Conservation (phyloP, 352 stramenopile species). For the Pythium utonaiense region DNA sequence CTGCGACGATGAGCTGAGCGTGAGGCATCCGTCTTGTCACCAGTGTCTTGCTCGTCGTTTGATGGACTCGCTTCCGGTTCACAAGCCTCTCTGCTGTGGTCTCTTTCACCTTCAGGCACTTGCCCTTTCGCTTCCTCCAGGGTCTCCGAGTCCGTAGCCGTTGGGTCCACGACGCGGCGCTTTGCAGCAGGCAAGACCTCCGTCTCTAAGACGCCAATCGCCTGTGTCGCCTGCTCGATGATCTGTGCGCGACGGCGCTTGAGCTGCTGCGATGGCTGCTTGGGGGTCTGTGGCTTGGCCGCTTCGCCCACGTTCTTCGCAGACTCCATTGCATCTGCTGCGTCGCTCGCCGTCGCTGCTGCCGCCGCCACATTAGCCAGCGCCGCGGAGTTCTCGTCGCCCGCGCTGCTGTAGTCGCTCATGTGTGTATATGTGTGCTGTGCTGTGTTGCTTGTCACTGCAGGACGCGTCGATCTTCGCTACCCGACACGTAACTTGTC, state of each 20-base stretch:
- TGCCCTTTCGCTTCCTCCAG: not conserved
- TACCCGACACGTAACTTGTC: slow-evolving; percentile 19
- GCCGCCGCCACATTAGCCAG: slow-evolving; percentile 3
- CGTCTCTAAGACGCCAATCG: slow-evolving; percentile 16
- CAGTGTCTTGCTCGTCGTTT: not conserved
- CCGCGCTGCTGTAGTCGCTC: not conserved
- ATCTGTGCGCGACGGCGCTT: slow-evolving; percentile 21
- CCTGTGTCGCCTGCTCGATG: slow-evolving; percentile 18
- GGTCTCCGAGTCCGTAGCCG: not conserved
- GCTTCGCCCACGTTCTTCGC: not conserved
- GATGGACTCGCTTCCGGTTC: not conserved
- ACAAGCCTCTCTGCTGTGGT: no score
- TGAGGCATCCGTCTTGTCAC: not conserved
- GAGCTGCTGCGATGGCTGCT: not conserved
- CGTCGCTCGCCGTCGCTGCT: not conserved
- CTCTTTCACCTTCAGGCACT: not conserved
- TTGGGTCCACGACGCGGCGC: not conserved
- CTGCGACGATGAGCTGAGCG: not conserved
- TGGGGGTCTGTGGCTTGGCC: not conserved
- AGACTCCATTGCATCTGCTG: not conserved
- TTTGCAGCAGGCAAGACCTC: slow-evolving; percentile 13
- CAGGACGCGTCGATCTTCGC: slow-evolving; percentile 7
- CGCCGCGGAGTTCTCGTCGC: slow-evolving; percentile 14
- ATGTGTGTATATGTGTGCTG: no score
- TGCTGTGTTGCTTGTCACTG: slow-evolving; percentile 4